These are phyloP conservation scores for Pseudoperonospora humuli DNA, from an alignment of 352 stramenopile genomes.

Conservation along the genomic window DNA sequence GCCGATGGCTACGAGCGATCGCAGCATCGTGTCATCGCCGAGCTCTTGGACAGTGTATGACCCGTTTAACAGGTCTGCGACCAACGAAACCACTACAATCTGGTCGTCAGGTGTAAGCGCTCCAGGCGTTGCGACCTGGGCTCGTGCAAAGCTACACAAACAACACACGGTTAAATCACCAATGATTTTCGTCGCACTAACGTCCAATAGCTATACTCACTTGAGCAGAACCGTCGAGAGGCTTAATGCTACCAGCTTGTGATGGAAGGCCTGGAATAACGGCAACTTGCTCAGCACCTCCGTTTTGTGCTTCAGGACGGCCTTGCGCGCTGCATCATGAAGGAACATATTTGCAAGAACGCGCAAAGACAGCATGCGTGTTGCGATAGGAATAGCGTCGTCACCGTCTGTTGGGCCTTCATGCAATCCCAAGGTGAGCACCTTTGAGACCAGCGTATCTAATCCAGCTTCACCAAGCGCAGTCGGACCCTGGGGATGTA, in stretches of 20 bases:
- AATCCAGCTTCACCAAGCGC: slow-evolving; percentile 31
- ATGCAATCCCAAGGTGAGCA: slow-evolving; percentile 35
- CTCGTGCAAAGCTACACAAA: slow-evolving; percentile 34
- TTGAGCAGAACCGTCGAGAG: slow-evolving; percentile 67
- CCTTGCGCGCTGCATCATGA: slow-evolving; percentile 35
- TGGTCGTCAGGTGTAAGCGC: slow-evolving; percentile 41
- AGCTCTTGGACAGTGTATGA: slow-evolving; percentile 45
- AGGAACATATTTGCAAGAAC: slow-evolving; percentile 77
- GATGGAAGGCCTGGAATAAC: slow-evolving; percentile 37
- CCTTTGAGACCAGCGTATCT: slow-evolving; percentile 25
- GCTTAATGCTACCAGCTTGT: slow-evolving; percentile 65
- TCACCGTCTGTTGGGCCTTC: slow-evolving; percentile 10
- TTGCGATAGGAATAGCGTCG: slow-evolving; percentile 45
- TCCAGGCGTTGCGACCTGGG: slow-evolving; percentile 23
- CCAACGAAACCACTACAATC: slow-evolving; percentile 38
- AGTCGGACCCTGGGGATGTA: slow-evolving; percentile 78
- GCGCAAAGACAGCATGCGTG: slow-evolving; percentile 63
- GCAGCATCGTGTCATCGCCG: slow-evolving; percentile 72
- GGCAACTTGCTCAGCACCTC: slow-evolving; percentile 44
- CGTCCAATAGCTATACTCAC: slow-evolving; percentile 22
- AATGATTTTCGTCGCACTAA: not conserved
- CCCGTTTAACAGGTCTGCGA: slow-evolving; percentile 45
- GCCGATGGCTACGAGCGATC: slow-evolving; percentile 54
- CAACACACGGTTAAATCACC: slow-evolving; percentile 5
- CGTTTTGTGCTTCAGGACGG: slow-evolving; percentile 42